Evolutionary conservation across 2,329 filamentous ascomycete genomes (phyloP).

Genomic region (Nakataea oryzae): DNA sequence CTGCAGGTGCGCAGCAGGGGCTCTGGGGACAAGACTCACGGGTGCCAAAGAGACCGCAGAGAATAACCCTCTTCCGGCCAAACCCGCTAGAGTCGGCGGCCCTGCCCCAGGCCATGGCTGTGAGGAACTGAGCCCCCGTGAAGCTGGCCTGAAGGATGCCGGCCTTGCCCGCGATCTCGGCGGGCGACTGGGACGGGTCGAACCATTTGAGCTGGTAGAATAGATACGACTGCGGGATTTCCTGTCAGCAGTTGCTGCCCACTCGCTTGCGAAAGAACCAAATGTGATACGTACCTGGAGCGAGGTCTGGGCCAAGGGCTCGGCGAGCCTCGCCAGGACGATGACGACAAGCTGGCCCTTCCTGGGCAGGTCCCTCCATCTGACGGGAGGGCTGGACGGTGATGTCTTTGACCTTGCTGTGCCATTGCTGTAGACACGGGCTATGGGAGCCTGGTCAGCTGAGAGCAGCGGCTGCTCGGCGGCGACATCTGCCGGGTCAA

Average conservation of each 20-base stretch:
- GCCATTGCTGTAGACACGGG: not conserved
- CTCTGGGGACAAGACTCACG: conserved; percentile 17
- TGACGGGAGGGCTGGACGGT: conserved; percentile 24
- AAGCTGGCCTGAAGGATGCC: conserved; percentile 72
- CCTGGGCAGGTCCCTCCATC: conserved; percentile 64
- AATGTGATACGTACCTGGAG: conserved; percentile 42
- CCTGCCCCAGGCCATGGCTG: conserved; percentile 73
- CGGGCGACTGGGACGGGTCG: conserved; percentile 37
- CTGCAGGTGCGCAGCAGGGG: not conserved
- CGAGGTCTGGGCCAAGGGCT: conserved; percentile 73
- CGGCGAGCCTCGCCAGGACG: conserved; percentile 67
- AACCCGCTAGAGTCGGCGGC: conserved; percentile 51
- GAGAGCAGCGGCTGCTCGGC: not conserved
- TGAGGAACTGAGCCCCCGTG: conserved; percentile 71
- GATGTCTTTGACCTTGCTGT: not conserved
- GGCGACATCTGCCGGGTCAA: not conserved
- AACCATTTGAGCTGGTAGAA: conserved; percentile 86
- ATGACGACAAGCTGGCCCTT: conserved; percentile 72
- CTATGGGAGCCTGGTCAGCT: not conserved
- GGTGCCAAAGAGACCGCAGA: conserved; percentile 66
- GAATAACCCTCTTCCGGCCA: conserved; percentile 67
- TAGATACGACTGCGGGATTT: conserved; percentile 53
- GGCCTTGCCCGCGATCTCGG: conserved; percentile 65
- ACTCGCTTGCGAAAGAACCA: not conserved
- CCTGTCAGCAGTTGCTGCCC: not conserved